Percentiles rank a stretch among this genome's conserved stretches.
These are phyloP conservation scores for Clarireedia monteithiana DNA, from an alignment of 2,329 filamentous ascomycete genomes.

Conservation along the genomic window DNA sequence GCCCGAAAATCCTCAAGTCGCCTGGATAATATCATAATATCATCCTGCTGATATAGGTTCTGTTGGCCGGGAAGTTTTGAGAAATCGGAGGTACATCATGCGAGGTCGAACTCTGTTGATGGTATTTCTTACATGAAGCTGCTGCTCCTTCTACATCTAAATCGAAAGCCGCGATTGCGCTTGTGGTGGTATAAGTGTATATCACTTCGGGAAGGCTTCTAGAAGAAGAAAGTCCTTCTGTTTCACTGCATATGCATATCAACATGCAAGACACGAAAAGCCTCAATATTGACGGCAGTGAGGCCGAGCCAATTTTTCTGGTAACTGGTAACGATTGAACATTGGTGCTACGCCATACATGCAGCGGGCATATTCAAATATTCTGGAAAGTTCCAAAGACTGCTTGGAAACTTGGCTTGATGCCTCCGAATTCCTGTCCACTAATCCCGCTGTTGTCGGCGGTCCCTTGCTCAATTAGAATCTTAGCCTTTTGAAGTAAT, in stretches of 20 bases:
- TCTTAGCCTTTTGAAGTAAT: not conserved
- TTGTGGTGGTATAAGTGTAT: not conserved
- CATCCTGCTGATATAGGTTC: too few species aligned
- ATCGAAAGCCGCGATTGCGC: not conserved
- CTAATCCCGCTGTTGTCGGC: not conserved
- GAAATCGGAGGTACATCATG: not conserved
- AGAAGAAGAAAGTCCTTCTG: conserved; percentile 2
- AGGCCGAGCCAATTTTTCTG: not conserved
- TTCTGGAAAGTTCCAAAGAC: not conserved
- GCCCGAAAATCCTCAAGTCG: not conserved
- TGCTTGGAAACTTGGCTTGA: not conserved
- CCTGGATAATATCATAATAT: conserved; percentile 1
- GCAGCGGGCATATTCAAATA: not conserved
- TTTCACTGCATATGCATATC: conserved; percentile 5
- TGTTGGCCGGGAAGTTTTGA: too few species aligned
- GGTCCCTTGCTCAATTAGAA: not conserved
- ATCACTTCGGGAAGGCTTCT: not conserved
- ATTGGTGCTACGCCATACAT: not conserved
- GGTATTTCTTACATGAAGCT: not conserved
- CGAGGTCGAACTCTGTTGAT: not conserved
- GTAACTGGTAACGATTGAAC: not conserved
- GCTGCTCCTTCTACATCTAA: not conserved
- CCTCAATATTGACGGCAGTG: not conserved
- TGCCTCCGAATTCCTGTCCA: not conserved
- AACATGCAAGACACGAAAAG: not conserved